phyloP scores from a whole-genome alignment of 805 yeast genomes.

The Starmerella powellii region DNA sequence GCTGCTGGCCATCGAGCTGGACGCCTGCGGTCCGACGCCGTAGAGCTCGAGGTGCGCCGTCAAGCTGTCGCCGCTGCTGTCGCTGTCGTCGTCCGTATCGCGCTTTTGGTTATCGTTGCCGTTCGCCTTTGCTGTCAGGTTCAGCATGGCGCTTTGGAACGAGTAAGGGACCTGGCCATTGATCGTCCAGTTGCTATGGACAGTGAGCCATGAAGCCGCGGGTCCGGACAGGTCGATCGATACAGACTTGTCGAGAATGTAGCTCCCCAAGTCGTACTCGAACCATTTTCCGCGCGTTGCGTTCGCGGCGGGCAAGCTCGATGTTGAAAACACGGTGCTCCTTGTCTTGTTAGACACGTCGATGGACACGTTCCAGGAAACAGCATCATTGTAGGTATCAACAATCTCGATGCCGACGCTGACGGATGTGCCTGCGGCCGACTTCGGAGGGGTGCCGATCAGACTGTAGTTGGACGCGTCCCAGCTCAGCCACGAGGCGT shows the following conservation, averaged over 20 bases:
- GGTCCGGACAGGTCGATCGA: conserved; percentile 31
- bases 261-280: conserved; percentile 43
- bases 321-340: conserved; percentile 34
- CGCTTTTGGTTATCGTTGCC: conserved; percentile 24
- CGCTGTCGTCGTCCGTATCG: conserved; percentile 17
- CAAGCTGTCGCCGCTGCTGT: conserved; percentile 11
- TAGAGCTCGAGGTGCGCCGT: conserved; percentile 16
- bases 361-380: conserved; percentile 23
- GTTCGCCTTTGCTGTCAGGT: conserved; percentile 38
- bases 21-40: conserved; percentile 14
- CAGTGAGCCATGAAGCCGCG: conserved; percentile 50
- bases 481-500: conserved; percentile 53
- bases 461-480: conserved; percentile 51
- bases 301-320: conserved; percentile 43
- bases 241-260: conserved; percentile 36
- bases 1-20: conserved; percentile 1
- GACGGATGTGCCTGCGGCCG: conserved; percentile 30
- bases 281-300: conserved; percentile 57
- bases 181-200: conserved; percentile 53
- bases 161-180: conserved; percentile 49
- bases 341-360: conserved; percentile 19
- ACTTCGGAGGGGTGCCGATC: conserved; percentile 50
- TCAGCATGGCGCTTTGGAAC: conserved; percentile 32
- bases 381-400: conserved; percentile 29
- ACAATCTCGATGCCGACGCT: conserved; percentile 35